phyloP scores from a whole-genome alignment of 495 filamentous ascomycete species.

The Jackrogersella multiformis region DNA sequence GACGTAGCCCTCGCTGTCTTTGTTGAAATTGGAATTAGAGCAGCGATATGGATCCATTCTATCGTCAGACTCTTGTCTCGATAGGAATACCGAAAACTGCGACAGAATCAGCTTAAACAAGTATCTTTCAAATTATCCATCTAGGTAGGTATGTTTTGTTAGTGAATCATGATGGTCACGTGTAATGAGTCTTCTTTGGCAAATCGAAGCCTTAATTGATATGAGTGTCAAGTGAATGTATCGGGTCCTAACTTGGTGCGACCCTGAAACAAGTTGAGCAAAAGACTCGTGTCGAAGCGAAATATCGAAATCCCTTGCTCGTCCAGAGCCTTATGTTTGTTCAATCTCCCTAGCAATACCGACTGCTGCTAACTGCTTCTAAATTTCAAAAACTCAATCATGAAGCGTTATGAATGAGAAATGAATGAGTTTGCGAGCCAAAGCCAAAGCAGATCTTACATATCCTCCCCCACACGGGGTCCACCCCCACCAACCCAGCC shows the following conservation, averaged over 20 bases:
- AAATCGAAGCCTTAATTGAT: conserved; percentile 25
- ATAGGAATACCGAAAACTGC: no score
- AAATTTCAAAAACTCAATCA: conserved; percentile 13
- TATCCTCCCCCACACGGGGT: conserved; percentile 71
- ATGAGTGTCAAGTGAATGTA: conserved; percentile 11
- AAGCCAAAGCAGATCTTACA: conserved; percentile 22
- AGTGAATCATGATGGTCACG: background rate
- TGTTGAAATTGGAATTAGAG: no score
- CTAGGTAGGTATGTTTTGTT: no score
- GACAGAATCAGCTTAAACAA: no score
- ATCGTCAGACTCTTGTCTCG: no score
- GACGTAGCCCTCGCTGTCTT: no score
- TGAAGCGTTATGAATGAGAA: conserved; percentile 16
- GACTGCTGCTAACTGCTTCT: conserved; percentile 15
- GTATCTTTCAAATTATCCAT: no score
- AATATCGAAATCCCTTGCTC: conserved; percentile 5
- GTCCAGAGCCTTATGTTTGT: background rate
- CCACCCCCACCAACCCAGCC: conserved; percentile 83
- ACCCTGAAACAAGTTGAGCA: background rate
- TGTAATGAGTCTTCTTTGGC: background rate
- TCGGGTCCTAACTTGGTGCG: conserved; percentile 1
- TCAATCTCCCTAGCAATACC: conserved; percentile 8
- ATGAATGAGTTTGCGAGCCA: background rate
- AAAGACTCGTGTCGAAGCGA: conserved; percentile 1
- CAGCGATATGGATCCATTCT: no score